Conservation (phyloP, 2,329 filamentous ascomycete species). For the Daldinia sp. region DNA sequence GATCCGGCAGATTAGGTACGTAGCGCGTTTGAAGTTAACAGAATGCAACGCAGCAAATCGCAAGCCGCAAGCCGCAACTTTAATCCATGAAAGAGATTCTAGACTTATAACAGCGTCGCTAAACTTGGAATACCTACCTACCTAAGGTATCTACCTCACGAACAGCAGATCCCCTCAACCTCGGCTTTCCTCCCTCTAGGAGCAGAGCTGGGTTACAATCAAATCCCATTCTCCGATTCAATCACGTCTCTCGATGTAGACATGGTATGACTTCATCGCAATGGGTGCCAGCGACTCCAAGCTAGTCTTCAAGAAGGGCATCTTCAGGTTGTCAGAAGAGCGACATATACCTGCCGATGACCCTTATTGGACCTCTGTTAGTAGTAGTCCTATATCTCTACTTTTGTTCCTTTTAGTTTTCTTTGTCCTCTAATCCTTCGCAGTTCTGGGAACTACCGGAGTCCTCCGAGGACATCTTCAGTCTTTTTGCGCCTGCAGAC, state of each 20-base stretch:
- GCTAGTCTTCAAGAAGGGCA: conserved; percentile 97
- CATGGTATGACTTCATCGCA: conserved; percentile 50
- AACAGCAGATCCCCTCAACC: conserved; percentile 5
- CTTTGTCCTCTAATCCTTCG: conserved; percentile 37
- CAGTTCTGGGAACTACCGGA: conserved; percentile 99
- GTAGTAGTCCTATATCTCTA: conserved; percentile 51
- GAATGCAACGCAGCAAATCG: conserved; percentile 35
- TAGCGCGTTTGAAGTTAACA: conserved; percentile 41
- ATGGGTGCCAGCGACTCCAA: conserved; percentile 99
- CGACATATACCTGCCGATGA: conserved; percentile 88
- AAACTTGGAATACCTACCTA: conserved; percentile 15
- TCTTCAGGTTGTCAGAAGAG: conserved; percentile 95
- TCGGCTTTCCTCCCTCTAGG: not conserved
- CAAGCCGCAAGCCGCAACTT: conserved; percentile 8
- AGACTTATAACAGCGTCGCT: conserved; percentile 19
- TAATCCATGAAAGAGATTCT: conserved; percentile 36
- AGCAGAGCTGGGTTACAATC: not conserved
- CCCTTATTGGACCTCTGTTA: conserved; percentile 90
- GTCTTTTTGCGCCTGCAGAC: conserved; percentile 88
- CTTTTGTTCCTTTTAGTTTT: conserved; percentile 8
- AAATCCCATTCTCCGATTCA: conserved; percentile 10
- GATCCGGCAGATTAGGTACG: conserved; percentile 9
- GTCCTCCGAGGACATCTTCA: conserved; percentile 95
- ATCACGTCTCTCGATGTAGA: conserved; percentile 41
- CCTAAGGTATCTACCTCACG: not conserved